Conservation (phyloP, 2,329 filamentous ascomycete genomes). For the Botrytis squamosa region DNA sequence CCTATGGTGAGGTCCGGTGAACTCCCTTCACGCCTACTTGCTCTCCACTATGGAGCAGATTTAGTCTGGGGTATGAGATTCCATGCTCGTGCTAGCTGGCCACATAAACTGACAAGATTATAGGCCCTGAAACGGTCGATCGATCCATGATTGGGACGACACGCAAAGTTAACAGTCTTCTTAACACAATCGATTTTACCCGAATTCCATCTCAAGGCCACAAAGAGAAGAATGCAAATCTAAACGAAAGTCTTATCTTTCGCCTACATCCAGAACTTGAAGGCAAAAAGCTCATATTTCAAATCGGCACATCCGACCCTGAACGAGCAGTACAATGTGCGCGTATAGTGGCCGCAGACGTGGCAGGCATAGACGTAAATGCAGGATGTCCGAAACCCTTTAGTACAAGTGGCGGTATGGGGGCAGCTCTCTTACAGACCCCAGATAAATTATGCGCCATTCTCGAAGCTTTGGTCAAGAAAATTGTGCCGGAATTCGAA, state of each 20-base stretch:
- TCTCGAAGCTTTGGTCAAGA: slow-evolving; percentile 74
- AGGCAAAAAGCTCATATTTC: slow-evolving; percentile 75
- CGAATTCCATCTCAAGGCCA: slow-evolving; percentile 70
- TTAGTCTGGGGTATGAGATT: slow-evolving; percentile 78
- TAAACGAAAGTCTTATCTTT: slow-evolving; percentile 72
- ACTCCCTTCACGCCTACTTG: slow-evolving; percentile 81
- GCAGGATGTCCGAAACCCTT: slow-evolving; percentile 98
- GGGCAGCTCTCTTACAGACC: slow-evolving; percentile 80
- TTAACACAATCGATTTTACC: slow-evolving; percentile 81
- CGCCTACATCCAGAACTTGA: slow-evolving; percentile 78
- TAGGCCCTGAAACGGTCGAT: slow-evolving; percentile 92
- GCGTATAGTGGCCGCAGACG: slow-evolving; percentile 78
- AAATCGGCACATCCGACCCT: slow-evolving; percentile 85
- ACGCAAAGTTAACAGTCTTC: slow-evolving; percentile 71
- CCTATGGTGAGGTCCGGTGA: slow-evolving; percentile 99
- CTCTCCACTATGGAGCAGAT: slow-evolving; percentile 93
- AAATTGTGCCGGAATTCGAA: slow-evolving; percentile 73
- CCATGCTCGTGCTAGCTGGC: slow-evolving; percentile 18
- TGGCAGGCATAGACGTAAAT: slow-evolving; percentile 94
- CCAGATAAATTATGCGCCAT: slow-evolving; percentile 84
- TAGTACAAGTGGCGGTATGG: slow-evolving; percentile 91
- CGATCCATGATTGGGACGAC: slow-evolving; percentile 85
- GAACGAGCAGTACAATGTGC: slow-evolving; percentile 81
- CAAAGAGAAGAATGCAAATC: slow-evolving; percentile 53
- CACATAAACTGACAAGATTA: slow-evolving; percentile 15